A percentile compares a stretch with the other conserved stretches of the same genome.
Evolutionary conservation across 2,329 filamentous ascomycete species (phyloP).

Genomic region (Diaporthe batatas): DNA sequence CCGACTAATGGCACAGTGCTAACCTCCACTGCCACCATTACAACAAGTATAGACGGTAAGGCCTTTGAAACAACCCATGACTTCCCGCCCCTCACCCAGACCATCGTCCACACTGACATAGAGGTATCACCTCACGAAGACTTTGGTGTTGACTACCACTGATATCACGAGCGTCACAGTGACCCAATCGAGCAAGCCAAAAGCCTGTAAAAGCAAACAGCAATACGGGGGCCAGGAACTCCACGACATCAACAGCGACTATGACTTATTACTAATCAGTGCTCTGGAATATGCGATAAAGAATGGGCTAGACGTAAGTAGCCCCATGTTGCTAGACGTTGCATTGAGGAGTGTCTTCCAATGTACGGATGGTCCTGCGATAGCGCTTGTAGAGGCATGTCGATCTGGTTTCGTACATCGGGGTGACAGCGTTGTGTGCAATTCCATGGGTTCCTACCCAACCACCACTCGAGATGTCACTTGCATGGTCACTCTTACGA

Average conservation of each 20-base stretch:
- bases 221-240: constrained; percentile 31
- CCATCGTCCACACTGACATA: background rate
- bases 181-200: background rate
- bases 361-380: constrained; percentile 1
- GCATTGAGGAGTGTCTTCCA: constrained; percentile 30
- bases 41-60: constrained; percentile 9
- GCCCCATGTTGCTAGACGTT: background rate
- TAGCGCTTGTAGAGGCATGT: constrained; percentile 21
- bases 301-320: constrained; percentile 10
- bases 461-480: background rate
- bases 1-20: background rate
- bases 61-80: constrained; percentile 2
- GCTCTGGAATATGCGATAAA: constrained; percentile 5
- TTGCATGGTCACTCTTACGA: background rate
- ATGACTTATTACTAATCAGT: constrained; percentile 22
- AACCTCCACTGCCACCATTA: constrained; percentile 3
- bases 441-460: background rate
- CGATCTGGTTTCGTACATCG: background rate
- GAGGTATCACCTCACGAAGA: constrained; percentile 6
- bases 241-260: constrained; percentile 31
- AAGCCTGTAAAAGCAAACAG: constrained; percentile 6
- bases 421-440: background rate
- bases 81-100: constrained; percentile 12
- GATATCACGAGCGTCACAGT: constrained; percentile 8
- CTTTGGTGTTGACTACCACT: background rate